Conservation (phyloP, 129 eudicot genomes). For the Logfia minima region DNA sequence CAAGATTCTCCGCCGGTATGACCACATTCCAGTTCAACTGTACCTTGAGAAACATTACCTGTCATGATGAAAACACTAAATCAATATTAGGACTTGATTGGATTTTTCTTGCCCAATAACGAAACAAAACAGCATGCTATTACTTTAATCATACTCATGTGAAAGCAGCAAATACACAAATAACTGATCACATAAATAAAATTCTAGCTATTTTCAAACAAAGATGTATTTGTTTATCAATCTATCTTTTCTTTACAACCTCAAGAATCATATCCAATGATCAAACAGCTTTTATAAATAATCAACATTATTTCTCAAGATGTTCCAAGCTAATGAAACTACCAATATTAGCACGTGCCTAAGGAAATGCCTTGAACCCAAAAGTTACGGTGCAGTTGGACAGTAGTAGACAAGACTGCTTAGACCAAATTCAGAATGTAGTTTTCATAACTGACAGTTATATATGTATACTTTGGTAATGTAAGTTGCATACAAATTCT, state of each 20-base stretch:
- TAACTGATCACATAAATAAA: neutral
- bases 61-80: neutral
- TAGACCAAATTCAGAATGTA: neutral
- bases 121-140: neutral
- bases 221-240: neutral
- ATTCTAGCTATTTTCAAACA: neutral
- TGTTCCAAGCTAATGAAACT: neutral
- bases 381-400: neutral
- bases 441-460: neutral
- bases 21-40: slow-evolving; percentile 75
- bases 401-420: neutral
- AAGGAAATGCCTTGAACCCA: neutral
- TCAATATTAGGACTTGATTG: neutral
- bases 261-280: neutral
- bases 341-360: neutral
- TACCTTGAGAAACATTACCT: slow-evolving; percentile 66
- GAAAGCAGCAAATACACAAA: neutral
- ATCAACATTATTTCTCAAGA: neutral
- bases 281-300: neutral
- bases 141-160: neutral
- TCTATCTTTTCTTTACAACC: neutral
- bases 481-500: neutral
- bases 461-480: neutral
- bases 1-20: slow-evolving; percentile 61
- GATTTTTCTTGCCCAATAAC: neutral